Evolutionary conservation across 2,329 filamentous ascomycete genomes (phyloP).

Genomic region (Bipolaris cookei): DNA sequence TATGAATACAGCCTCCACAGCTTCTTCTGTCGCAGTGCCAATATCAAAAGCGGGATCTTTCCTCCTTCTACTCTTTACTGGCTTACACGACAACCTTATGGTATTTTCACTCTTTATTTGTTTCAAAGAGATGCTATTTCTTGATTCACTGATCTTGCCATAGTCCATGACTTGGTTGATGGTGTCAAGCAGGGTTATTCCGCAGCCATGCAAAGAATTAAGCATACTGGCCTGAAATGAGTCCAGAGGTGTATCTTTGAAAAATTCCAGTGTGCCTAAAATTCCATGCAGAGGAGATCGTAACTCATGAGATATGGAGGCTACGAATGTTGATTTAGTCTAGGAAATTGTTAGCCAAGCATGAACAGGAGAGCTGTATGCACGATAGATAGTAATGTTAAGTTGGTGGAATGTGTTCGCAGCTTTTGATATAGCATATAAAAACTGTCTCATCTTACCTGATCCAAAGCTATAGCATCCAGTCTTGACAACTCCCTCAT

Average conservation of each 20-base stretch:
- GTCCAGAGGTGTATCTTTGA: constrained; percentile 53
- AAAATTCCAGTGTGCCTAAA: constrained; percentile 57
- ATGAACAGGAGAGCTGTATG: background rate
- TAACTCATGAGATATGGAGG: constrained; percentile 61
- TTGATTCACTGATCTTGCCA: constrained; percentile 34
- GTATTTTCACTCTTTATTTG: constrained; percentile 38
- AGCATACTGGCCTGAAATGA: constrained; percentile 55
- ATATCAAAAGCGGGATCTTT: constrained; percentile 31
- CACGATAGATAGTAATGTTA: background rate
- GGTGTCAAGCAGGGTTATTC: constrained; percentile 58
- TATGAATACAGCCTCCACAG: constrained; percentile 35
- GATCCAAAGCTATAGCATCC: constrained; percentile 55
- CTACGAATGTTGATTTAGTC: constrained; percentile 60
- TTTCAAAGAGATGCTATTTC: constrained; percentile 49
- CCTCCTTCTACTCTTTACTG: constrained; percentile 30
- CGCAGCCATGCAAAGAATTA: constrained; percentile 53
- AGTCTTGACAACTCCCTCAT: constrained; percentile 63
- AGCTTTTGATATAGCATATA: background rate
- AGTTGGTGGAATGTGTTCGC: background rate
- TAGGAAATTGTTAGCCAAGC: background rate
- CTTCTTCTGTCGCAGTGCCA: constrained; percentile 29
- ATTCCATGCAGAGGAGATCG: constrained; percentile 52
- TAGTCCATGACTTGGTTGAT: constrained; percentile 46
- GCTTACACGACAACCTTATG: constrained; percentile 40
- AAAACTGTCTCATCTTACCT: constrained; percentile 13